phyloP scores from a whole-genome alignment of 2,329 filamentous ascomycete species.

The Trichothecium roseum region DNA sequence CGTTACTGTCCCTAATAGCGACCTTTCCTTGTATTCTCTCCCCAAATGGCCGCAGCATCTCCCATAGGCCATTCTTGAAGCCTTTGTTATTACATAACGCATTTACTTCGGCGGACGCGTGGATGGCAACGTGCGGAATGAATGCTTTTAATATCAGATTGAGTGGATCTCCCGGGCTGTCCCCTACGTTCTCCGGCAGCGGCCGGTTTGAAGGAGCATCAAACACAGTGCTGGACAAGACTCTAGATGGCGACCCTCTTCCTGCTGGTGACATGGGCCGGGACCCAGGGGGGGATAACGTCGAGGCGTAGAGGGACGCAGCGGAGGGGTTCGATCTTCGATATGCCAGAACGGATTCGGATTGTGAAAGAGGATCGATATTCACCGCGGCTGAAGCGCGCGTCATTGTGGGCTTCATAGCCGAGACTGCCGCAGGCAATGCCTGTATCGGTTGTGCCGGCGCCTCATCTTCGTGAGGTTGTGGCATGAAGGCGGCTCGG shows the following conservation, averaged over 20 bases:
- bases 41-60: slow-evolving; percentile 82
- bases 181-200: slow-evolving; percentile 30
- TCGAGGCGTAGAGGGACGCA: slow-evolving; percentile 54
- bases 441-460: slow-evolving; percentile 59
- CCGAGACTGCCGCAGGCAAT: slow-evolving; percentile 55
- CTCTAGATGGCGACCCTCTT: slow-evolving; percentile 44
- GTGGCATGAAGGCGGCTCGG: slow-evolving; percentile 51
- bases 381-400: slow-evolving; percentile 35
- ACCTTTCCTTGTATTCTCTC: slow-evolving; percentile 82
- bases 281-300: slow-evolving; percentile 57
- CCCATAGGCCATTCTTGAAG: slow-evolving; percentile 69
- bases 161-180: slow-evolving; percentile 42
- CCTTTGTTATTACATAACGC: slow-evolving; percentile 74
- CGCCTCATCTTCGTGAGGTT: slow-evolving; percentile 48
- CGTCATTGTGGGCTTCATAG: slow-evolving; percentile 50
- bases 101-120: slow-evolving; percentile 80
- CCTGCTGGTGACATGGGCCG: slow-evolving; percentile 58
- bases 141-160: slow-evolving; percentile 73
- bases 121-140: slow-evolving; percentile 78
- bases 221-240: slow-evolving; percentile 49
- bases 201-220: slow-evolving; percentile 32
- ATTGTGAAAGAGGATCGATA: slow-evolving; percentile 33
- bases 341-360: slow-evolving; percentile 43
- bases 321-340: slow-evolving; percentile 46
- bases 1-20: slow-evolving; percentile 80